Percentiles rank a stretch among this genome's conserved stretches.
phyloP scores from a whole-genome alignment of 441 rosid species.

The Lepidium campestre region DNA sequence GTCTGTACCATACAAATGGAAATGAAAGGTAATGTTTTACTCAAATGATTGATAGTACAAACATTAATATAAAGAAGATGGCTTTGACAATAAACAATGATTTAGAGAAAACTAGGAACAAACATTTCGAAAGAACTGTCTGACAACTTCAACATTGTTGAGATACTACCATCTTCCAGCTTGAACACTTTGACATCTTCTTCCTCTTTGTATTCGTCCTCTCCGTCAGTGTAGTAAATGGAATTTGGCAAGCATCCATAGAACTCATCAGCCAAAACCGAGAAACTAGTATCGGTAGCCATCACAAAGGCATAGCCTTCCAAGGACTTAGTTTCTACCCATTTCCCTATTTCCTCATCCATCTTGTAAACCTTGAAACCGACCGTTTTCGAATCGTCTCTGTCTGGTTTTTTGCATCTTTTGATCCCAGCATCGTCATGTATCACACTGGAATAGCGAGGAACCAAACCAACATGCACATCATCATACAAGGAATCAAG shows the following conservation, averaged over 20 bases:
- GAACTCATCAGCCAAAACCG: constrained; percentile 25
- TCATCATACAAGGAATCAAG: too few species aligned
- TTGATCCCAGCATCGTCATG: too few species aligned
- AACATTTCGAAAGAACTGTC: constrained; percentile 13
- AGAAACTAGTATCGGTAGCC: constrained; percentile 10
- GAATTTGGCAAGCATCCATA: constrained; percentile 31
- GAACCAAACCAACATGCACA: too few species aligned
- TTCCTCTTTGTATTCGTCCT: too few species aligned
- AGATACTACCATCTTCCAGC: constrained; percentile 18
- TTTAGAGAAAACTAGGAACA: neutral
- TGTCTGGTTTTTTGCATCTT: too few species aligned
- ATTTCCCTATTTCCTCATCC: constrained; percentile 19
- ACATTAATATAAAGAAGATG: too few species aligned
- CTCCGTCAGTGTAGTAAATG: constrained; percentile 34
- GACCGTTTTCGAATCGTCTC: neutral
- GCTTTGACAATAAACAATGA: too few species aligned
- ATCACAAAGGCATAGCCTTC: neutral
- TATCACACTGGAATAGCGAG: too few species aligned
- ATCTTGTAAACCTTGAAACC: constrained; percentile 25
- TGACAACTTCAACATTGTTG: neutral
- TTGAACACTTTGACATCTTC: constrained; percentile 22
- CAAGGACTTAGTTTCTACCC: constrained; percentile 17
- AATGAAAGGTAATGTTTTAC: too few species aligned
- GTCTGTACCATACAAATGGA: neutral
- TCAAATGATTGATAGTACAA: too few species aligned